Evolutionary conservation across 495 filamentous ascomycete genomes (phyloP).

Genomic region (Hyphodiscus hymeniophilus): DNA sequence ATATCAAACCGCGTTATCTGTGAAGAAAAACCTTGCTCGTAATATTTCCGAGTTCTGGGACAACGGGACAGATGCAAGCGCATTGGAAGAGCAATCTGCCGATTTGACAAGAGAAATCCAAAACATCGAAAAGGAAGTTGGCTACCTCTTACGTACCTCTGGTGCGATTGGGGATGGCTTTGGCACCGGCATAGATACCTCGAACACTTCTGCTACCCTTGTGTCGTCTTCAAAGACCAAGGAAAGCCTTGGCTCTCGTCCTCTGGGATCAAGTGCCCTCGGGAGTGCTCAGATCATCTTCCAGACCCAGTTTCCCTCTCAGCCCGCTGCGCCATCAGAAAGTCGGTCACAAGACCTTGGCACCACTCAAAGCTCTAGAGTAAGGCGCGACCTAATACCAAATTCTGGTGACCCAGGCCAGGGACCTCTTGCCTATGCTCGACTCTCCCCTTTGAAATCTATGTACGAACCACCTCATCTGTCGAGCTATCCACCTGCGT

Average conservation of each 20-base stretch:
- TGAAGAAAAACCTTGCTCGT: slow-evolving; percentile 9
- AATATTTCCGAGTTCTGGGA: slow-evolving; percentile 11
- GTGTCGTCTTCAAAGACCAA: slow-evolving; percentile 1
- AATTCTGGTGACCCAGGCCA: background rate
- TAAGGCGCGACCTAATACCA: no score
- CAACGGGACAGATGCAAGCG: slow-evolving; percentile 6
- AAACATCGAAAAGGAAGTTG: slow-evolving; percentile 12
- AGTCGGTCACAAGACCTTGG: background rate
- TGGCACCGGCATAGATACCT: slow-evolving; percentile 8
- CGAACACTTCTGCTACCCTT: background rate
- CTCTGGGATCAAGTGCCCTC: slow-evolving; percentile 19
- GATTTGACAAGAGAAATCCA: slow-evolving; percentile 10
- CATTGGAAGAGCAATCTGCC: slow-evolving; percentile 7
- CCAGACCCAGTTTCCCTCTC: slow-evolving; percentile 35
- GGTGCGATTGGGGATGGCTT: slow-evolving; percentile 20
- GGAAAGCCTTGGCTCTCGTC: background rate
- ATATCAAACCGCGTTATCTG: slow-evolving; percentile 1
- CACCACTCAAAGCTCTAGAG: background rate
- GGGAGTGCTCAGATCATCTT: slow-evolving; percentile 37
- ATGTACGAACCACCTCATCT: background rate
- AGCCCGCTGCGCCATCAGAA: background rate
- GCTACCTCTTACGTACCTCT: slow-evolving; percentile 11
- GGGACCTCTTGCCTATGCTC: background rate
- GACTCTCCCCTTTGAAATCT: background rate
- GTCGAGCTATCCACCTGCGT: no score